These are phyloP conservation scores for Nigrospora sphaerica DNA, from an alignment of 2,329 filamentous ascomycete genomes.

Conservation along the genomic window DNA sequence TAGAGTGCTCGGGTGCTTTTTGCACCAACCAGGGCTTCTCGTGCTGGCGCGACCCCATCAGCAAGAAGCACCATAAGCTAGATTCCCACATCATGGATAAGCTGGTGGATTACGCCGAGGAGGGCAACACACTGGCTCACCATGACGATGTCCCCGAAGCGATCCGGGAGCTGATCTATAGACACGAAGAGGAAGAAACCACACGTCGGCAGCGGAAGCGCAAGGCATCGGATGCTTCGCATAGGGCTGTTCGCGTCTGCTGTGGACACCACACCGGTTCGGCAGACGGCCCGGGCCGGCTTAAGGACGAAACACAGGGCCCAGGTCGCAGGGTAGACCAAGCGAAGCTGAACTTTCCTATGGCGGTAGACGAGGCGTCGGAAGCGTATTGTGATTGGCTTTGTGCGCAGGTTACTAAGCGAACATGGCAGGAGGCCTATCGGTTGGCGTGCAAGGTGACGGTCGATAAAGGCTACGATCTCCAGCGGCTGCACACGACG, in stretches of 20 bases:
- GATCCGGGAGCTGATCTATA: slow-evolving; percentile 3
- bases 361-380: slow-evolving; percentile 1
- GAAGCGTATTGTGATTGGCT: background rate
- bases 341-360: background rate
- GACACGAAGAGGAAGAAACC: slow-evolving; percentile 1
- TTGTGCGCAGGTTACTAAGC: background rate
- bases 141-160: slow-evolving; percentile 3
- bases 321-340: background rate
- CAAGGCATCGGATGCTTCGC: background rate
- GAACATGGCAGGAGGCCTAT: background rate
- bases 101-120: slow-evolving; percentile 3
- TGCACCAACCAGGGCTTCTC: slow-evolving; percentile 2
- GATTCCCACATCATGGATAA: slow-evolving; percentile 3
- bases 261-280: background rate
- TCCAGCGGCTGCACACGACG: background rate
- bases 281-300: background rate
- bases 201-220: slow-evolving; percentile 3
- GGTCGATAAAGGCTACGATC: slow-evolving; percentile 2
- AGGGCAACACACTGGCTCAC: background rate
- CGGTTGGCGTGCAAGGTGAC: background rate
- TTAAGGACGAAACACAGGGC: too few relatives aligned
- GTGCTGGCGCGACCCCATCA: slow-evolving; percentile 1
- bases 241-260: background rate
- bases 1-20: background rate
- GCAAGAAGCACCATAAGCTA: slow-evolving; percentile 2